Base-by-base conservation (phyloP, 768 basidiomycete genomes). In the Podaxis pistillaris region DNA sequence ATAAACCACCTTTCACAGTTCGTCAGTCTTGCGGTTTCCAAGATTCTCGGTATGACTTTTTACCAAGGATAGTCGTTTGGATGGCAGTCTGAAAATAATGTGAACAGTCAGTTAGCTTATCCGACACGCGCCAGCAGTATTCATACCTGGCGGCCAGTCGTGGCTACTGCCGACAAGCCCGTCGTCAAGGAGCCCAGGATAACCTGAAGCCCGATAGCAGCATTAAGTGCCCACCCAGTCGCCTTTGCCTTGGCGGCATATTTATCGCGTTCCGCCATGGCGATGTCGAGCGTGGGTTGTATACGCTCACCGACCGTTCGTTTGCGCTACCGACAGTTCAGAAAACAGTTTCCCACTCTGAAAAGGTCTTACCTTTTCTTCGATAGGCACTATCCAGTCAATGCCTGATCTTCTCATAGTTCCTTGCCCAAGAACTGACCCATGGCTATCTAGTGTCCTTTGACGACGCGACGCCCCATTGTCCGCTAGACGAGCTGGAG, bases 141-240 rank as follows among this genome's bases (percentile, higher is more conserved):
- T 46, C 78, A 58, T 55, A 79, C 84, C 75, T 80, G 76, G 7
- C 63, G 74, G 6, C 78, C 81, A 19, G 65, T 70, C 6, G 76
- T 71, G 2, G 79, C 74, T 4, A 72, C 68, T 24, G 86, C 85
- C 0, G 88, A 79, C 15, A 90, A 64, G 0, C 84, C 89, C 0
- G 89, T 90, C 5, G 87, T 90, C 30, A 91, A 73, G 1, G 89
- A 81, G 5, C 88, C 88, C 30, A 90, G 72, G 0, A 87, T 41
- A 3, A 90, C 84, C 68, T 90, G 89, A 40, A 87, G 58, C 12
- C 79, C 81, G 49, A 89, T 90, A 0, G 88, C 86, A 12, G 76
- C 60, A 64, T 83, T 80, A 30, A 78, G 68, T 5, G 72, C 57
- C 41, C 66, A 79, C 5, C 74, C 77, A 17, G 75, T 78, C 58